Conservation (phyloP, 257 asterid genomes). For the Plantago ovata region DNA sequence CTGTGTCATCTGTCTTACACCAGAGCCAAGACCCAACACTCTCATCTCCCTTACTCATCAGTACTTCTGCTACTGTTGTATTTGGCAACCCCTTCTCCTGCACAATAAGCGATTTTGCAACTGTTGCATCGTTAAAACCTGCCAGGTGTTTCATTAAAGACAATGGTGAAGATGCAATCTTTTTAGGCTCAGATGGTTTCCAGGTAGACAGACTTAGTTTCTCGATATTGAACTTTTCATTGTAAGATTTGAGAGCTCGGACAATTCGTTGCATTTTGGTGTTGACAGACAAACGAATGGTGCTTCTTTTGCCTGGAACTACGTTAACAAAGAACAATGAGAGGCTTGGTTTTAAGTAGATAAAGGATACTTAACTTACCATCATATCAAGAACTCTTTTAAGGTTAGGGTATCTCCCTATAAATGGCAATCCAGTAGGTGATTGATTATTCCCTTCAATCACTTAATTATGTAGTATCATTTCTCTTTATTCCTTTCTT, state of each 20-base stretch:
- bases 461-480: too few species aligned
- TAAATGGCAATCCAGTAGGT: conserved; percentile 10
- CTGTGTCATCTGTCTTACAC: conserved; percentile 56
- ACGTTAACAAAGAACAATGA: background rate
- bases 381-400: background rate
- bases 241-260: conserved; percentile 38
- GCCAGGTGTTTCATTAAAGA: conserved; percentile 16
- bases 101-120: conserved; percentile 24
- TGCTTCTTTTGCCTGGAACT: background rate
- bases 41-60: conserved; percentile 57
- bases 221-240: conserved; percentile 23
- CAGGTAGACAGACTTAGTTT: background rate
- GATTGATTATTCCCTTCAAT: too few species aligned
- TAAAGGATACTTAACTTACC: conserved; percentile 15
- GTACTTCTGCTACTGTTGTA: conserved; percentile 56
- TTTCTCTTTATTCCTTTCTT: too few species aligned
- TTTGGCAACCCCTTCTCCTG: conserved; percentile 59
- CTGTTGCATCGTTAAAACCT: conserved; percentile 17
- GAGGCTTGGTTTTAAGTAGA: background rate
- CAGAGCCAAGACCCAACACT: conserved; percentile 61
- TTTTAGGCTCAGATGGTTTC: too few species aligned
- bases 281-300: conserved; percentile 14
- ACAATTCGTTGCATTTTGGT: conserved; percentile 44
- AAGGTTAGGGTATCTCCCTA: background rate
- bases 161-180: conserved; percentile 5